Base-by-base conservation (phyloP, 2,329 filamentous ascomycete species). In the Kalmusia sp. region DNA sequence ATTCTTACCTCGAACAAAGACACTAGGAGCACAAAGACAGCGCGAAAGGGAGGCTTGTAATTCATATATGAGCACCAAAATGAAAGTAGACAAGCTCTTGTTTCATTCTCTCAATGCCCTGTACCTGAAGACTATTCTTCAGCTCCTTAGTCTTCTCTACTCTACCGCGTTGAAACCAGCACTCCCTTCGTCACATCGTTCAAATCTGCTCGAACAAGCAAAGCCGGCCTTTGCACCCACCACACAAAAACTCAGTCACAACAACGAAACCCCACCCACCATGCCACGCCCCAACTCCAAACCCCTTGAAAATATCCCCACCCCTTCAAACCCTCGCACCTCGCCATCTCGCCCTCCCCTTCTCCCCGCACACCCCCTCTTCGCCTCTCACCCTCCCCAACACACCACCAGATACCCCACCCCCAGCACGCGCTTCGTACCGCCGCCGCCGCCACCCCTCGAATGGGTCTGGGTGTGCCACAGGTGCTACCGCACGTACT, bases 391-490 rank as follows among this genome's bases (percentile, higher is more conserved):
- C 66, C 41, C 54, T 57, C 45, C 46, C 59, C 24, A 47, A 33
- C 12, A 45, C 62, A 41, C 30, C 51, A 37, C 45, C 41, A 24
- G 44, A 60, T 6, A 38, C 39, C 8, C 12, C 54, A 49, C 33
- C 65, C 40, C 54, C 47, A 37, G 54, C 52, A 22, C 61, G 7
- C 31, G 51, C 9, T 63, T 67, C 14, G 65, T 65, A 1, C 66
- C 74, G 0, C 52, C 64, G 4, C 54, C 67, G 1, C 75, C 77
- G 0, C 54, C 67, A 1, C 75, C 77, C 0, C 68, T 80, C 3
- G 61, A 64, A 17, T 84, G 81, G 82, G 67, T 80, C 28, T 84
- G 82, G 82, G 74, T 76, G 57, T 84, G 82, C 62, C 82, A 84
- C 63, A 63, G 78, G 37, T 84, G 82, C 68, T 67, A 70, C 31